Base-by-base conservation (phyloP, 2,329 filamentous ascomycete species). In the Colletotrichum musae region DNA sequence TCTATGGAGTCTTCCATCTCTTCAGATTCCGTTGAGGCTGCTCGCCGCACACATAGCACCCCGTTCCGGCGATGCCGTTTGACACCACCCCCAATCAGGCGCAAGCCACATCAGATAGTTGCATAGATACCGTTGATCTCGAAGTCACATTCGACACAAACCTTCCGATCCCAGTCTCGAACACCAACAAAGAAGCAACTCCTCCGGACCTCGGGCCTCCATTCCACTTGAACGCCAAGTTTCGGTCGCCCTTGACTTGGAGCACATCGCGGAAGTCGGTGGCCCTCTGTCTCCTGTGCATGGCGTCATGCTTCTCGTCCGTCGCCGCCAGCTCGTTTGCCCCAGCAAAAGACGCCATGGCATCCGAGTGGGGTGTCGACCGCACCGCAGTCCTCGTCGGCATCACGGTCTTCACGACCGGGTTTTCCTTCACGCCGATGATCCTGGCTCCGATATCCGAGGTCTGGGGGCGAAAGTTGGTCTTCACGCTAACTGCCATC, bases 341-440 rank as follows among this genome's bases (percentile, higher is more conserved):
- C 6, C 32, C 57, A 47, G 26, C 45, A 15, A 48, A 58, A 28
- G 12, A 58, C 10, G 56, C 56, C 24, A n/a, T 58, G 6, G 56
- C 56, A 1, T 24, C 24, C 10, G 57, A 59, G 18, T 59, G 43
- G 57, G 28, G 57, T 7, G 18, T 59, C 4, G 15, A n/a, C 15
- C 45, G 41, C 1, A 51, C 21, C 9, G 45, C 58, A 0, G 58
- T 26, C 2, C 41, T 43, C 1, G 28, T 41, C 9, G 94, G 94
- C 39, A 93, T 97, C 70, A 97, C 94, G 0, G 88, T 89, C 0
- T 98, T 96, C 79, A 95, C 93, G 45, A 75, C 86, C 41, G 94
- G 95, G 4, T 97, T 97, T 73, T 94, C 87, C 0, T 79, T 94
- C 24, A 92, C 93, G 0, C 95, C 95, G 0, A 97, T 98, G 94